A percentile compares a stretch with the other conserved stretches of the same genome.
Evolutionary conservation across 176 grass and related monocot species (phyloP).

Genomic region (Oryza glaberrima): DNA sequence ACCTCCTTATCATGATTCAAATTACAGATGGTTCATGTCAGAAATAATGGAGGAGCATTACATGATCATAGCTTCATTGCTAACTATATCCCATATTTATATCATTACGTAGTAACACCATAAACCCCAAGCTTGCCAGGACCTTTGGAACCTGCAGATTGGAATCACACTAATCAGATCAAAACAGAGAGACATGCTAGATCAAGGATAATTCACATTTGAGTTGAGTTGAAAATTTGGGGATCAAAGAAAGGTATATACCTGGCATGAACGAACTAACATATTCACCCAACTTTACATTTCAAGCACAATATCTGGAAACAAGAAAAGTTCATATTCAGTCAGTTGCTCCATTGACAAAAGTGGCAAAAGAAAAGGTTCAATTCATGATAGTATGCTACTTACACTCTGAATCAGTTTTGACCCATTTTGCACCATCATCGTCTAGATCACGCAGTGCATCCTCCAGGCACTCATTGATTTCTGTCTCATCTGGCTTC

Average conservation of each 20-base stretch:
- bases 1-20: constrained; percentile 37
- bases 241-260: background rate
- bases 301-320: constrained; percentile 85
- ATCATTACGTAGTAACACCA: constrained; percentile 22
- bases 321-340: constrained; percentile 15
- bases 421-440: constrained; percentile 76
- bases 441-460: constrained; percentile 48
- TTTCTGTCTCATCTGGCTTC: constrained; percentile 53
- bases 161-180: constrained; percentile 12
- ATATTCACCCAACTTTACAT: constrained; percentile 56
- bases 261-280: constrained; percentile 47
- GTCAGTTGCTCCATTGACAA: constrained; percentile 4
- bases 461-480: constrained; percentile 39
- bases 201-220: background rate
- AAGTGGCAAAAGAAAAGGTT: constrained; percentile 32
- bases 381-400: background rate
- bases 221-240: background rate
- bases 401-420: constrained; percentile 98
- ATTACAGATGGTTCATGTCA: constrained; percentile 33
- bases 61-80: constrained; percentile 33
- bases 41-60: constrained; percentile 17
- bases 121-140: constrained; percentile 33
- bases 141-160: constrained; percentile 45
- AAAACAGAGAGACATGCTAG: background rate
- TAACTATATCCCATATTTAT: constrained; percentile 27